These are phyloP conservation scores for Aspergillus latus DNA, from an alignment of 2,329 filamentous ascomycete species.

Conservation along the genomic window DNA sequence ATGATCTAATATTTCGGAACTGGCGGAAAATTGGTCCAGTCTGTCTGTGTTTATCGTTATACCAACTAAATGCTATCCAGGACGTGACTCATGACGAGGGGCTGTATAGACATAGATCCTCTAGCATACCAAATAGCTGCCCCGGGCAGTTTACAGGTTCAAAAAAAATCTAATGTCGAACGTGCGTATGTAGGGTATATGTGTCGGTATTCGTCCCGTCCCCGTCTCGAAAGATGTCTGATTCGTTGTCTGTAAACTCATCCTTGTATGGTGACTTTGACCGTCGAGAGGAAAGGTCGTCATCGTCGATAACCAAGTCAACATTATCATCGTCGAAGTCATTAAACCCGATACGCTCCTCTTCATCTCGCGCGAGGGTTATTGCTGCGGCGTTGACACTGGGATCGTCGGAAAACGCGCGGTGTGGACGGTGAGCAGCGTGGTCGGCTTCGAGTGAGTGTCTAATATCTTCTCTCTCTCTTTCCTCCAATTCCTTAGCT, in stretches of 20 bases:
- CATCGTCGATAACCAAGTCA: conserved; percentile 48
- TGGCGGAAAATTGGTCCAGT: not conserved
- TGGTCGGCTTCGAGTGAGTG: conserved; percentile 37
- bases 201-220: conserved; percentile 41
- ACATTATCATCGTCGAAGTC: conserved; percentile 43
- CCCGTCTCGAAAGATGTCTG: conserved; percentile 47
- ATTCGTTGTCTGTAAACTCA: conserved; percentile 55
- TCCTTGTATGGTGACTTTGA: conserved; percentile 50
- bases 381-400: conserved; percentile 41
- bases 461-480: conserved; percentile 44
- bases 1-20: too few relatives aligned
- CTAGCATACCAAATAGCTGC: not conserved
- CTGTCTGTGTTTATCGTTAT: not conserved
- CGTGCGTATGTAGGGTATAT: conserved; percentile 43
- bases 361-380: conserved; percentile 45
- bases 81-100: conserved; percentile 12
- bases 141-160: not conserved
- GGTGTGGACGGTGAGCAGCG: conserved; percentile 35
- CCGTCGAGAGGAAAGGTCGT: conserved; percentile 32
- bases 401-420: conserved; percentile 40
- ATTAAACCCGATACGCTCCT: conserved; percentile 43
- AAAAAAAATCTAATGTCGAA: conserved; percentile 20
- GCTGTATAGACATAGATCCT: conserved; percentile 10
- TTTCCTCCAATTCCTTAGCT: conserved; percentile 50
- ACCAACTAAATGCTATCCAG: not conserved